Base-by-base conservation (phyloP, 1,139 yeast species). In the Taphrina deformans region DNA sequence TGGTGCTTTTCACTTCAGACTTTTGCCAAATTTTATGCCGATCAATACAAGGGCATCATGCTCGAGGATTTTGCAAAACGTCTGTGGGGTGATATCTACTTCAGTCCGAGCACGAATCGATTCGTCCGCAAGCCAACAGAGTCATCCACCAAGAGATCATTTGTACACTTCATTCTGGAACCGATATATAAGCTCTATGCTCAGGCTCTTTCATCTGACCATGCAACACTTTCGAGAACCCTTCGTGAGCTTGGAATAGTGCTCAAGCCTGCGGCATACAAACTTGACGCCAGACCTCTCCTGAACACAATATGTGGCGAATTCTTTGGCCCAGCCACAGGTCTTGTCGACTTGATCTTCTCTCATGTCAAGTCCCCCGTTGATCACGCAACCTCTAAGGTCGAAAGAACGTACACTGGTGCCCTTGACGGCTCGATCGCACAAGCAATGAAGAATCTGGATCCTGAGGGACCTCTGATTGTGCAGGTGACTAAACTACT, bases 1-100 rank as follows among this genome's bases (percentile, higher is more conserved):
- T 83, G 87, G 72, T 79, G 85, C 35, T 93, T 93, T 75, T 82
- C 87, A 5, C 73, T 90, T 38, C 73, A 78, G 59, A 85, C 91
- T 35, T 89, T 92, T 76, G 85, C 91, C 0, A 69, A 76, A 12
- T 73, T 83, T 50, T 88, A 89, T 72, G 74, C 77, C 3, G 73
- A 75, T 68, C 62, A 74, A 70, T 66, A 72, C 71, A 29, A 65
- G 48, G 70, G 71, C 7, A 66, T 80, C 0, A 83, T 83, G 61
- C 69, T 73, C 1, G 77, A 73, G 0, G 77, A 77, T 2, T 84
- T 90, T 71, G 75, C 83, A 0, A 73, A 74, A 50, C 78, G 85
- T 65, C 74, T 91, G 41, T 92, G 98, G 97, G 97, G 96, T 0
- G 86, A 88, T 69, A 73, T 85, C 14, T 86, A 80, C 71, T 89